Conservation (phyloP, 78 protist genomes). For the Dictyostelium purpureum region DNA sequence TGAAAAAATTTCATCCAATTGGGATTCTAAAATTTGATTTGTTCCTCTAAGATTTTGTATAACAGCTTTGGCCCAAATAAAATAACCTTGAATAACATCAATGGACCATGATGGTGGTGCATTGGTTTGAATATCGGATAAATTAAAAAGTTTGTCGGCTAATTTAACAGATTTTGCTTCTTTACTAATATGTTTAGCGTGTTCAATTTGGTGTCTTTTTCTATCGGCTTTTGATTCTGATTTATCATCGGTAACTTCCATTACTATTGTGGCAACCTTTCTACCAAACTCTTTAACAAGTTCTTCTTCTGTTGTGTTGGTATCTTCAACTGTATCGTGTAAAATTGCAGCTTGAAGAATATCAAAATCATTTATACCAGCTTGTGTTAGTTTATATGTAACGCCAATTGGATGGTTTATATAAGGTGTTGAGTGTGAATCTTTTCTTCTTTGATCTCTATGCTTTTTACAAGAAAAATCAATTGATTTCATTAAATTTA, state of each 20-base stretch:
- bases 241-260: slow-evolving; percentile 78
- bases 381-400: not conserved
- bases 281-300: slow-evolving; percentile 19
- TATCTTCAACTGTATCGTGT: slow-evolving; percentile 76
- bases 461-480: slow-evolving; percentile 56
- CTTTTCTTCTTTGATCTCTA: slow-evolving; percentile 80
- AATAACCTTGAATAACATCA: slow-evolving; percentile 42
- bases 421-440: slow-evolving; percentile 34
- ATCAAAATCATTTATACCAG: slow-evolving; percentile 29
- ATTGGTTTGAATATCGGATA: slow-evolving; percentile 10
- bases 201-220: slow-evolving; percentile 35
- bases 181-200: slow-evolving; percentile 15
- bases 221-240: slow-evolving; percentile 32
- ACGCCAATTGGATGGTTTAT: slow-evolving; percentile 78
- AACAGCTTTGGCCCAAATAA: slow-evolving; percentile 57
- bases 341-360: slow-evolving; percentile 68
- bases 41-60: not conserved
- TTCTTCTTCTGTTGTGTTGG: slow-evolving; percentile 47
- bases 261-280: slow-evolving; percentile 8
- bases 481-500: slow-evolving; percentile 7
- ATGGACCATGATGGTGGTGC: slow-evolving; percentile 50
- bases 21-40: slow-evolving; percentile 20
- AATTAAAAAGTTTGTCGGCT: slow-evolving; percentile 56
- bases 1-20: slow-evolving; percentile 21
- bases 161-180: slow-evolving; percentile 58